These are phyloP conservation scores for Hortaea sp. DNA, from an alignment of 2,329 filamentous ascomycete species.

Conservation along the genomic window DNA sequence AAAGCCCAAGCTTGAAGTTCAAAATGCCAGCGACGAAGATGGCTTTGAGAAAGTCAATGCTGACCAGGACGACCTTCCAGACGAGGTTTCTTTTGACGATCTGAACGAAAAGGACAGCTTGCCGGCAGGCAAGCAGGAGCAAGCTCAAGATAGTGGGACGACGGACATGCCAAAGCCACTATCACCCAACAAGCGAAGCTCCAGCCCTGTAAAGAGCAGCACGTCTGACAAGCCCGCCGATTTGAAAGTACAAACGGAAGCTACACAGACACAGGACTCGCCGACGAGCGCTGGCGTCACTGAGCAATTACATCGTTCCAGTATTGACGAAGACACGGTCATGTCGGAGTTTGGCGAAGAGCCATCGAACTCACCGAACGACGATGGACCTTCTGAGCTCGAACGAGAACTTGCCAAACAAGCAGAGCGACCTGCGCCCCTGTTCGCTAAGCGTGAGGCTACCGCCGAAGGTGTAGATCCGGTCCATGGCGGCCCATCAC, in stretches of 20 bases:
- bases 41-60: constrained; percentile 80
- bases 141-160: constrained; percentile 6
- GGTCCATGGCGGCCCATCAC: constrained; percentile 3
- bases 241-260: constrained; percentile 19
- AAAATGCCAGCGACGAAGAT: constrained; percentile 77
- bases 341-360: constrained; percentile 31
- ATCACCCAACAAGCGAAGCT: constrained; percentile 19
- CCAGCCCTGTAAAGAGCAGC: constrained; percentile 8
- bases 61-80: constrained; percentile 47
- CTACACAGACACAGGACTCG: constrained; percentile 30
- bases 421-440: constrained; percentile 59
- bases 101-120: constrained; percentile 43
- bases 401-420: constrained; percentile 26
- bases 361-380: constrained; percentile 18
- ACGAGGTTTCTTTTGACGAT: constrained; percentile 60
- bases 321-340: constrained; percentile 49
- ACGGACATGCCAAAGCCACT: constrained; percentile 20
- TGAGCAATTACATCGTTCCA: constrained; percentile 46
- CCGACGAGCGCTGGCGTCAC: constrained; percentile 46
- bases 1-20: constrained; percentile 59
- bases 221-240: neutral
- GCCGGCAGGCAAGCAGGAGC: constrained; percentile 15
- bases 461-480: constrained; percentile 4
- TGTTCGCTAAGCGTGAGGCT: constrained; percentile 43
- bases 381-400: constrained; percentile 21